Base-by-base conservation (phyloP, 768 basidiomycete species). In the Kwoniella sp. region DNA sequence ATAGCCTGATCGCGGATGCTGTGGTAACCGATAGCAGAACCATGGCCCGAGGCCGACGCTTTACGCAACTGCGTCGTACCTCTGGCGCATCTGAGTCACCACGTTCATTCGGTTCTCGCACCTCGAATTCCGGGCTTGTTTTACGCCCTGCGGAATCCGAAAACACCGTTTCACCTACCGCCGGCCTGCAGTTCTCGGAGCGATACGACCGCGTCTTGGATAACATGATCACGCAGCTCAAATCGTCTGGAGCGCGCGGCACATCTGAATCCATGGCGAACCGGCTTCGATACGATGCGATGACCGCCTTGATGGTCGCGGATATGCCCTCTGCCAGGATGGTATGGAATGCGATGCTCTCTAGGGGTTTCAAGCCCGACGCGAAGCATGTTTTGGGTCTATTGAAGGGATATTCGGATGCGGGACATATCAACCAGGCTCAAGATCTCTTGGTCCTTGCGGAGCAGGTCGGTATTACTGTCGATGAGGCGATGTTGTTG, bases 401-500 rank as follows among this genome's bases (percentile, higher is more conserved):
- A 10, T 63, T 75, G 55, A 50, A 62, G 29, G 73, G 71, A 9
- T 75, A 75, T 55, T 60, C 69, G 12, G 56, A 63, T 21, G 63
- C 67, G 15, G 71, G 73, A 1, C 56, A 65, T 19, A 67, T 72
- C 58, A 29, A 52, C 19, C 52, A 72, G 36, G 71, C 73, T 29
- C 55, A 60, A 40, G 63, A 65, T 49, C 30, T 64, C 17, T 46
- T 64, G 17, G 4, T 50, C 10, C 36, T 64, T 6, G 65, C 64
- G 21, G 27, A 58, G 25, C 65, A 66, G 24, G 25, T 57, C 24
- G 60, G 64, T 24, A 30, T 40, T 13, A 10, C 17, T 1, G 36
- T 63, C 8, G 60, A 58, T 10, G 37, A 47, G 36, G 37, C 50
- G 19, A 71, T 71, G 70, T 46, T 60, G 10, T 55, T 56, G 7